phyloP scores from a whole-genome alignment of 768 basidiomycete genomes.

The Favolaschia claudopus region DNA sequence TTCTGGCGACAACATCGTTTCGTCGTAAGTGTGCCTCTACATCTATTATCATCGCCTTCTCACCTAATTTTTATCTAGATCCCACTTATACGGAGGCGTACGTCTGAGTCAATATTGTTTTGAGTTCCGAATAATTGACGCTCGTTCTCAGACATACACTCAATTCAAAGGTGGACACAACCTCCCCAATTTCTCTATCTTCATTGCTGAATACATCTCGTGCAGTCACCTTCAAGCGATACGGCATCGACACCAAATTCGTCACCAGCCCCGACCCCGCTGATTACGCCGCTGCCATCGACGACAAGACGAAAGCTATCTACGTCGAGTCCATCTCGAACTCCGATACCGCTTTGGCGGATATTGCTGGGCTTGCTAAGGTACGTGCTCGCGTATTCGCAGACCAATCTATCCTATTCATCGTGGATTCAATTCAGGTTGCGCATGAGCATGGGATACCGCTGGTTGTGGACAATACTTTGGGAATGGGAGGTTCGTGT shows the following conservation, averaged over 20 bases:
- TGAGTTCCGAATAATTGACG: background rate
- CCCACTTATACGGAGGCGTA: conserved; percentile 68
- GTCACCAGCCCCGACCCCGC: conserved; percentile 54
- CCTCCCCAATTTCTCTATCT: background rate
- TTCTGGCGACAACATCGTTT: conserved; percentile 71
- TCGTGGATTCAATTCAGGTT: too few species aligned
- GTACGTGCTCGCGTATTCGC: too few species aligned
- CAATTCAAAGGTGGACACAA: conserved; percentile 64
- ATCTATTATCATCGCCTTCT: background rate
- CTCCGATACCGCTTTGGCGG: conserved; percentile 62
- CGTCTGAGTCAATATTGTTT: conserved; percentile 25
- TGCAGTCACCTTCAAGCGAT: conserved; percentile 62
- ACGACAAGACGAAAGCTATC: conserved; percentile 65
- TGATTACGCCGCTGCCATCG: conserved; percentile 60
- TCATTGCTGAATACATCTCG: background rate
- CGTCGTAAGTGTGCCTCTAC: conserved; percentile 47
- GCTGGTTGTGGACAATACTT: conserved; percentile 71
- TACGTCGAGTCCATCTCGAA: conserved; percentile 71
- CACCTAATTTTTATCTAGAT: conserved; percentile 36
- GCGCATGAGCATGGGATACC: conserved; percentile 70
- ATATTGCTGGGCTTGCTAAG: conserved; percentile 65
- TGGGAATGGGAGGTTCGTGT: conserved; percentile 69
- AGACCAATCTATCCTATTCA: too few species aligned
- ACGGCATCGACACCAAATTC: conserved; percentile 62
- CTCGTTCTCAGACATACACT: conserved; percentile 58